Evolutionary conservation across 2,329 filamentous ascomycete genomes (phyloP).

Genomic region (Pestalotiopsis sp.): DNA sequence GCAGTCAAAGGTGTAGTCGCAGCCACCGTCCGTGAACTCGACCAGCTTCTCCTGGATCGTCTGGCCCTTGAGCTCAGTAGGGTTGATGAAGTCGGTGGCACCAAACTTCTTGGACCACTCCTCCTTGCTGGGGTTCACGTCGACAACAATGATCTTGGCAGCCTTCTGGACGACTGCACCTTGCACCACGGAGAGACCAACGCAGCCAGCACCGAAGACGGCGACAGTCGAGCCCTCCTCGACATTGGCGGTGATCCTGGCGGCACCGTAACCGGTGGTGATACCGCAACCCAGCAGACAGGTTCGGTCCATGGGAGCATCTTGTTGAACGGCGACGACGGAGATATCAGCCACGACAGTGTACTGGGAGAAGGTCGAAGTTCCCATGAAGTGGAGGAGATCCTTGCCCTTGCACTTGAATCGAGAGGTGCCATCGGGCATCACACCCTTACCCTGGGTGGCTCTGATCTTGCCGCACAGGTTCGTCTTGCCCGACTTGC

Average conservation of each 20-base stretch:
- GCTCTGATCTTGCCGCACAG: constrained; percentile 98
- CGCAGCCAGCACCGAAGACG: constrained; percentile 93
- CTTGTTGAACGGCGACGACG: constrained; percentile 86
- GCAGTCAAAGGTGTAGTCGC: constrained; percentile 99
- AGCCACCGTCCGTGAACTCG: constrained; percentile 97
- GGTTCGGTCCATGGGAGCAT: constrained; percentile 93
- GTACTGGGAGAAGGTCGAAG: constrained; percentile 98
- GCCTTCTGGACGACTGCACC: constrained; percentile 86
- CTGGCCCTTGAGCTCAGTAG: constrained; percentile 75
- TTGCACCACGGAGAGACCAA: constrained; percentile 93
- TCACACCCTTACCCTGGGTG: constrained; percentile 92
- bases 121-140: constrained; percentile 88
- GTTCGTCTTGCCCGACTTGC: constrained; percentile 99
- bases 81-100: constrained; percentile 96
- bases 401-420: constrained; percentile 96
- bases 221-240: constrained; percentile 90
- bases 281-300: constrained; percentile 97
- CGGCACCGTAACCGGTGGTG: constrained; percentile 96
- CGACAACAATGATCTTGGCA: constrained; percentile 72
- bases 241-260: constrained; percentile 88
- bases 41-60: constrained; percentile 90
- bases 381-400: constrained; percentile 98
- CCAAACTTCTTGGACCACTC: constrained; percentile 93
- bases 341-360: constrained; percentile 99
- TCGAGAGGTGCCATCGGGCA: constrained; percentile 95